phyloP scores from a whole-genome alignment of 2,329 filamentous ascomycete species.

The Aspergillus clavatus region DNA sequence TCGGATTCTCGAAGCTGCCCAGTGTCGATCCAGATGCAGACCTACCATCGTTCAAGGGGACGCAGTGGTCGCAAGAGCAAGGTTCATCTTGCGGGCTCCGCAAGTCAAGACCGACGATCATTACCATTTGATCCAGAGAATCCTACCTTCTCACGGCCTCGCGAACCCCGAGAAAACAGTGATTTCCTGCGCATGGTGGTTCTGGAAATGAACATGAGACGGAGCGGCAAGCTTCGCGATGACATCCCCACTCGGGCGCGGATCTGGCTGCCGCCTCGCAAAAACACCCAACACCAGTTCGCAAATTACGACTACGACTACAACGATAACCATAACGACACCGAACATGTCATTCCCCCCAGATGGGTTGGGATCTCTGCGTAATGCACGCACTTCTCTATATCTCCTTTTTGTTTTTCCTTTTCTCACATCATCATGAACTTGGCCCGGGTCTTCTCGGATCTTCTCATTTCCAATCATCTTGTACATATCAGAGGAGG shows the following conservation, averaged over 20 bases:
- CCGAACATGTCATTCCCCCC: conserved; percentile 17
- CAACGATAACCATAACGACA: conserved; percentile 18
- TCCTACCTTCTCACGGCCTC: conserved; percentile 48
- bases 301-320: conserved; percentile 12
- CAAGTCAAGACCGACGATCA: conserved; percentile 39
- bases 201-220: conserved; percentile 64
- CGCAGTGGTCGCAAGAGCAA: conserved; percentile 25
- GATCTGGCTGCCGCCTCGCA: conserved; percentile 58
- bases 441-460: not conserved
- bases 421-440: conserved; percentile 2
- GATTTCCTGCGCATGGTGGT: conserved; percentile 62
- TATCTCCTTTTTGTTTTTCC: not conserved
- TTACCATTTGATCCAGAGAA: conserved; percentile 31
- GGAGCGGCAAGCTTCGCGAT: conserved; percentile 57
- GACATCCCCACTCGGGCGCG: conserved; percentile 52
- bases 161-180: conserved; percentile 60
- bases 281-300: conserved; percentile 17
- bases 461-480: not conserved
- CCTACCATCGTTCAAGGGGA: conserved; percentile 45
- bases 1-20: conserved; percentile 35
- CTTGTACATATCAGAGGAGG: conserved; percentile 2
- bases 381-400: conserved; percentile 1
- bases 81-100: conserved; percentile 39
- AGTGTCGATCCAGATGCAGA: conserved; percentile 60
- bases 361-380: conserved; percentile 29